Base-by-base conservation (phyloP, 2,329 filamentous ascomycete species). In the Pseudogymnoascus sp. region DNA sequence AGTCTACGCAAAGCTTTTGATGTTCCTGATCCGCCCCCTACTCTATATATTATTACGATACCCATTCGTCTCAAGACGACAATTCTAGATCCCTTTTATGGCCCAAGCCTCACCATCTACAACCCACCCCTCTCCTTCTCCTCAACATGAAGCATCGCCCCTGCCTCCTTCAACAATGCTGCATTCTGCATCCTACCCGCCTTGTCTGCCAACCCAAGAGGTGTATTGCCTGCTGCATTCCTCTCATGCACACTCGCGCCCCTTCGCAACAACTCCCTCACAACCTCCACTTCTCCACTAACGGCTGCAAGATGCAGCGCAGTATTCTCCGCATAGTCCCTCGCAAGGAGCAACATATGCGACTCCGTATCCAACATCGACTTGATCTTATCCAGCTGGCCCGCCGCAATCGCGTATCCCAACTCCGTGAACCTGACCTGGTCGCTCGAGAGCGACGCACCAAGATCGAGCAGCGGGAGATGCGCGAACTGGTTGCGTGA, bases 161-260 rank as follows among this genome's bases (percentile, higher is more conserved):
- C 86, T 0, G 83, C 83, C 39, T 82, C 78, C 62, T 75, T 77
- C 47, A 89, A 72, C 62, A 88, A 69, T 58, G 74, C 72, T 0
- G 83, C 81, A 61, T 79, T 80, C 61, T 79, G 80, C 4, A 74
- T 72, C 58, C 81, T 81, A 2, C 82, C 82, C 38, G 79, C 79
- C 70, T 85, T 78, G 65, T 80, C 79, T 4, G 86, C 86, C 11
- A 88, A 75, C 69, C 84, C 87, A 11, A 89, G 76, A 8, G 86
- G 83, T 3, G 85, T 87, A 71, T 87, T 86, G 66, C 86, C 81
- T 8, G 84, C 86, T 57, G 79, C 75, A 71, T 88, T 89, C 41
- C 86, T 76, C 41, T 80, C 79, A 70, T 89, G 86, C 5, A 89
- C 86, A 68, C 84, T 86, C n/a, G 84, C 85, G 6, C 86, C 86